These are phyloP conservation scores for Marchantia polymorpha DNA, from an alignment of 225 moss, liverwort and hornwort genomes.

Conservation along the genomic window DNA sequence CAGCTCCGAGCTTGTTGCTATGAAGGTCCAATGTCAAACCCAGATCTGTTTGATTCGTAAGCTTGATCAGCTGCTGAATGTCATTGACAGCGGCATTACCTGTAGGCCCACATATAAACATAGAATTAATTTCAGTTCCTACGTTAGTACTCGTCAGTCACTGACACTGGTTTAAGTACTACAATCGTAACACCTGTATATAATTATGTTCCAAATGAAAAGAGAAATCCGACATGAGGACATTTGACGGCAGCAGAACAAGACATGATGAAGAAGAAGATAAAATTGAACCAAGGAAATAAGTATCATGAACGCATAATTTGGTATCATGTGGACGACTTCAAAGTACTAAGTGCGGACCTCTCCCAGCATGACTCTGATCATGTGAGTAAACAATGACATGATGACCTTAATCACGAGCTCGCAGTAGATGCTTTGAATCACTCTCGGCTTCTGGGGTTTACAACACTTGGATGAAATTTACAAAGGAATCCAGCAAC, in stretches of 20 bases:
- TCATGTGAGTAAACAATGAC: too few species aligned
- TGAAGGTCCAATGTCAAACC: conserved; percentile 94
- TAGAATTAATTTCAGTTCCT: not conserved
- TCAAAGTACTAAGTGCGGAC: too few species aligned
- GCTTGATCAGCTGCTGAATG: conserved; percentile 80
- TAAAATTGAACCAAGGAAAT: too few species aligned
- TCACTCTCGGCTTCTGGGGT: too few species aligned
- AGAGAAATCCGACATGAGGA: not conserved
- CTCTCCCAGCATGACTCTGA: too few species aligned
- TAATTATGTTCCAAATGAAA: not conserved
- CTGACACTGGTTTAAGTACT: not conserved
- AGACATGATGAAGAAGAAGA: not conserved
- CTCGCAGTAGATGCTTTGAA: too few species aligned
- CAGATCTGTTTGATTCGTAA: conserved; percentile 75
- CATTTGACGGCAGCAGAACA: not conserved
- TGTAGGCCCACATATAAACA: conserved; percentile 27
- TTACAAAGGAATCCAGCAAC: too few species aligned
- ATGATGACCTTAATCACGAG: too few species aligned
- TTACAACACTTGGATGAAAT: too few species aligned
- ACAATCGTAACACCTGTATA: not conserved
- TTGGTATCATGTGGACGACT: too few species aligned
- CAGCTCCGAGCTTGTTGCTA: conserved; percentile 83
- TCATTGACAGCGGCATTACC: conserved; percentile 82
- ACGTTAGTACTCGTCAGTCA: not conserved
- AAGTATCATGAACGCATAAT: too few species aligned